Base-by-base conservation (phyloP, 2,329 filamentous ascomycete species). In the Colletotrichum theobromicola region DNA sequence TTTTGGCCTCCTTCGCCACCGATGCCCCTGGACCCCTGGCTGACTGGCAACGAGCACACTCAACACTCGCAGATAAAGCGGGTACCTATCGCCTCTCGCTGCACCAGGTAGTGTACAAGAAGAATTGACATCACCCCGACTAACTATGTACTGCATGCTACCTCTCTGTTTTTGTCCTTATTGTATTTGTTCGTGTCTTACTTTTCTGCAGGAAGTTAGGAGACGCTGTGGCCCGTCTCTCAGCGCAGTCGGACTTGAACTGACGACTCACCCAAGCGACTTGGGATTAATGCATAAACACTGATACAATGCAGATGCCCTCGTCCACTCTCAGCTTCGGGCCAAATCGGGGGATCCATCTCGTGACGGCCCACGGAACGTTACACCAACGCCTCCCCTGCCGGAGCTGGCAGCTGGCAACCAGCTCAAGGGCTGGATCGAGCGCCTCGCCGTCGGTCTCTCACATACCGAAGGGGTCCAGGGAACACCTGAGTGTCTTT, bases 1-100 rank as follows among this genome's bases (percentile, higher is more conserved):
- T 30, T 26, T 66, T 58, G 13, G 34, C 24, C 18, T 37, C 12
- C 53, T n/a, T 71, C 42, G 53, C 69, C 30, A 67, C 63, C 53
- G 42, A 28, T 28, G n/a, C 64, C 63, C 62, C 53, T 67, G 67
- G 61, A 66, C 61, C 65, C 72, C 68, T 72, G 72, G 15, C 46
- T 24, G 30, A 65, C 67, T 57, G 72, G 67, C n/a, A 26, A n/a
- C 46, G n/a, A 35, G 50, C 34, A 71, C n/a, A 46, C 61, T n/a
- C n/a, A 74, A 42, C 71, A 74, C 71, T 74, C 42, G 61, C 67
- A 74, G 67, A 55, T 66, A 74, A 74, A 74, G 68, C 34, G 67
- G 72, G 50, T 61, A 67, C 32, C 26, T n/a, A 32, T 46, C 12
- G 35, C 32, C 30, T 26, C 15, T 66, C 10, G 53, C 7, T 16